Evolutionary conservation across 2,329 filamentous ascomycete species (phyloP), one percentile per base, ranked within the genome.

Genomic region (Phialophora tarda): DNA sequence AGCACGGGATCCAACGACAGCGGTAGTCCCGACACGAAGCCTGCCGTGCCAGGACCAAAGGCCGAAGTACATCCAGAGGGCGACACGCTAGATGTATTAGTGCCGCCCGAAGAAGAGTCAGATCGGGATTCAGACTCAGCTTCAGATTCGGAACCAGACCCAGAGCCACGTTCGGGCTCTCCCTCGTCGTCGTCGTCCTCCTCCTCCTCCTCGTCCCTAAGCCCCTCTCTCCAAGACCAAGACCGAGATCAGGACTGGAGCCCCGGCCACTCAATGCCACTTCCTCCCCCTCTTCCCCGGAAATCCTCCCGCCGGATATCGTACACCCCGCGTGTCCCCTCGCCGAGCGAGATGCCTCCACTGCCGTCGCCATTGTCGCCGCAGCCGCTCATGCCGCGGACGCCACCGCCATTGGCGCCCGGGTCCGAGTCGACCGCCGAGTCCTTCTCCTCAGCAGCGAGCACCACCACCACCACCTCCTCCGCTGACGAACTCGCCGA

Each of bases 251-350:
- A 55, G 34, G 53, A 55, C 28, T n/a, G 26, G 26, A 32, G 53
- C 53, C 11, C 28, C 6, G 23, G 12, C 3, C 14, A n/a, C 44
- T 0, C 17, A 14, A 2, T n/a, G 24, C 21, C 14, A 6, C 32
- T 30, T 7, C 47, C 48, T 17, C 59, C 59, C 14, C 47, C 51
- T 1, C 47, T 61, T 3, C 59, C 59, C 4, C 44, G 59, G 7
- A 53, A 32, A 41, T 61, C 59, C 21, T 61, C 59, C 3, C 44
- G 28, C 26, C 59, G 59, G 10, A 21, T 23, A 5, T 51, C 59
- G 4, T 38, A 38, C 23, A 55, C 26, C 3, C 53, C 28, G 14
- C 26, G 53, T 0, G 28, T 55, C 1, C 38, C 38, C 17, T 21
- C 38, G 38, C 1, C 38, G 14, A n/a, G 5, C 38, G 17, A n/a